These are phyloP conservation scores for Pseudogymnoascus sp. DNA, from an alignment of 2,329 filamentous ascomycete species.

Conservation along the genomic window DNA sequence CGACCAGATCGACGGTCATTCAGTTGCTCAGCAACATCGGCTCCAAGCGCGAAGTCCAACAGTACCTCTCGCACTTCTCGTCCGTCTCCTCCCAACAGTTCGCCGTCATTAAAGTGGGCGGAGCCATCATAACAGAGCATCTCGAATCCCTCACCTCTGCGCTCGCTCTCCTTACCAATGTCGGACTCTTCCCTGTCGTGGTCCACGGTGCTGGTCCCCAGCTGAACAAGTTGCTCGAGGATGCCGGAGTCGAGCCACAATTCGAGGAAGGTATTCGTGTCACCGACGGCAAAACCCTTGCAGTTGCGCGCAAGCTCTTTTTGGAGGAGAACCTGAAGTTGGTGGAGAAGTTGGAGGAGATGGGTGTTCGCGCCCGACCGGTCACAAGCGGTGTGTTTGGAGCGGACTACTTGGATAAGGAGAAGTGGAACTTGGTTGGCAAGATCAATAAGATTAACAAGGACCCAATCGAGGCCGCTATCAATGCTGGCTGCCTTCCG, in stretches of 20 bases:
- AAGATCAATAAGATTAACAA: constrained; percentile 93
- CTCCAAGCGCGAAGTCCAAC: constrained; percentile 91
- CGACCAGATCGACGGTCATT: constrained; percentile 71
- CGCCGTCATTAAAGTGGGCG: constrained; percentile 96
- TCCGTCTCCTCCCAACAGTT: constrained; percentile 96
- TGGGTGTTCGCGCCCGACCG: constrained; percentile 81
- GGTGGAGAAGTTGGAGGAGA: constrained; percentile 78
- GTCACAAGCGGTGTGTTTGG: constrained; percentile 85
- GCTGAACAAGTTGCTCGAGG: constrained; percentile 83
- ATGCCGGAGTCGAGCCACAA: constrained; percentile 85
- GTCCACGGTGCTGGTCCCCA: constrained; percentile 94
- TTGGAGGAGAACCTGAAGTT: constrained; percentile 92
- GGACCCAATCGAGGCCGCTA: constrained; percentile 80
- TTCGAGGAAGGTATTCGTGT: constrained; percentile 96
- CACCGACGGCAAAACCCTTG: constrained; percentile 90
- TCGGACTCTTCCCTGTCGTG: constrained; percentile 89
- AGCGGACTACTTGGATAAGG: constrained; percentile 91
- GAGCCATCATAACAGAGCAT: constrained; percentile 90
- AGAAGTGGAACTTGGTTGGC: constrained; percentile 91
- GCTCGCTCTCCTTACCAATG: constrained; percentile 85
- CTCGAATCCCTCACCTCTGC: constrained; percentile 84
- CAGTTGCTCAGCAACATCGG: constrained; percentile 92
- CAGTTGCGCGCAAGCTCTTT: constrained; percentile 85
- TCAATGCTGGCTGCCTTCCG: constrained; percentile 83
- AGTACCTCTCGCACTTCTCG: constrained; percentile 95